Percentiles rank a stretch among this genome's conserved stretches.
These are phyloP conservation scores for Stylonectria norvegica DNA, from an alignment of 2,329 filamentous ascomycete genomes.

Conservation along the genomic window DNA sequence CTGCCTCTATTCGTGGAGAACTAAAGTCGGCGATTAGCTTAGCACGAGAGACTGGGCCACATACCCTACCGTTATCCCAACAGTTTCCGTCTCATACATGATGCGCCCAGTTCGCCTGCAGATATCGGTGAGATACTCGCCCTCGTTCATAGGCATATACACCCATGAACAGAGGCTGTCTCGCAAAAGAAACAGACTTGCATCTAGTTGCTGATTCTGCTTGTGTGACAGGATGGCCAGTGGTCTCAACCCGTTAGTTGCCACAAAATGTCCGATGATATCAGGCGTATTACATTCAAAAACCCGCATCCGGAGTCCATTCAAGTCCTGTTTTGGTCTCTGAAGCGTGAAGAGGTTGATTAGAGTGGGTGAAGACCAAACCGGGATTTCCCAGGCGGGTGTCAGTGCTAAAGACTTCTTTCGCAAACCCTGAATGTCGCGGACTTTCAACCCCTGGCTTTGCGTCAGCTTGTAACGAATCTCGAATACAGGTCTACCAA, in stretches of 20 bases:
- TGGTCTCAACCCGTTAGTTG: constrained; percentile 2
- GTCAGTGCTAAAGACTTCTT: not conserved
- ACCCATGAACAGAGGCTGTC: constrained; percentile 6
- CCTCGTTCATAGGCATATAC: constrained; percentile 11
- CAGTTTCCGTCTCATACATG: constrained; percentile 1
- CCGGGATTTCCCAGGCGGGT: constrained; percentile 5
- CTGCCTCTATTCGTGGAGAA: constrained; percentile 10
- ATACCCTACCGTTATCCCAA: constrained; percentile 5
- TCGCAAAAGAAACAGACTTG: constrained; percentile 3
- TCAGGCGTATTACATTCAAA: constrained; percentile 6
- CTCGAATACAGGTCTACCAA: not conserved
- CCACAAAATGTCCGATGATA: constrained; percentile 7
- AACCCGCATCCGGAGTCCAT: constrained; percentile 8
- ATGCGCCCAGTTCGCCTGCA: constrained; percentile 4
- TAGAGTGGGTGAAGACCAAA: constrained; percentile 1
- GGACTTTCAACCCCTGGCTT: constrained; percentile 1
- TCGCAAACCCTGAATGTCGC: not conserved
- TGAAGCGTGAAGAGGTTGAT: constrained; percentile 7
- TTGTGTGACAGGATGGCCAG: constrained; percentile 2
- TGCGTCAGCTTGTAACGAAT: constrained; percentile 1
- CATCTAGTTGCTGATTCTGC: not conserved
- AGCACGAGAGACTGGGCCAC: not conserved
- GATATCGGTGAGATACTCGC: constrained; percentile 13
- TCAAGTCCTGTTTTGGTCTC: not conserved
- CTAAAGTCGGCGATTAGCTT: constrained; percentile 3